phyloP scores from a whole-genome alignment of 257 asterid genomes.

The Jasminum sambac region DNA sequence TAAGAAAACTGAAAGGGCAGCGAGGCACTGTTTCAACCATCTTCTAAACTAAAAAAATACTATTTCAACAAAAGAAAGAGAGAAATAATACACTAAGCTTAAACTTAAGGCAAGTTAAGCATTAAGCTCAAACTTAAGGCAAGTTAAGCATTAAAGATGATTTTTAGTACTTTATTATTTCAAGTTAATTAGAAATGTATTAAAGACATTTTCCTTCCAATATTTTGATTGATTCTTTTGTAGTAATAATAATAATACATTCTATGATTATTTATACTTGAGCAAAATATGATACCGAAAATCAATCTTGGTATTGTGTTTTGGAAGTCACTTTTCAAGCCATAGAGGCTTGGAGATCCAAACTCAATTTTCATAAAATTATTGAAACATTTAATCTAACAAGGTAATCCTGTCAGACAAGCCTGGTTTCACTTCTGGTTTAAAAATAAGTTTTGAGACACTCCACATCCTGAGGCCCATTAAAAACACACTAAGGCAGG shows the following conservation, averaged over 20 bases:
- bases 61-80: background rate
- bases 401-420: background rate
- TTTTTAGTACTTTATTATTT: background rate
- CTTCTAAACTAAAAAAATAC: background rate
- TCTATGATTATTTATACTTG: too few relatives aligned
- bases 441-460: too few relatives aligned
- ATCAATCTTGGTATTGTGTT: background rate
- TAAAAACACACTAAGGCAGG: too few relatives aligned
- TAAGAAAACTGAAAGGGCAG: constrained; percentile 3
- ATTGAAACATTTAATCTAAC: constrained; percentile 1
- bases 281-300: background rate
- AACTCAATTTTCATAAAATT: background rate
- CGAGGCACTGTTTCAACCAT: background rate
- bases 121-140: background rate
- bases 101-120: background rate
- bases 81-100: background rate
- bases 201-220: background rate
- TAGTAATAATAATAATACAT: too few relatives aligned
- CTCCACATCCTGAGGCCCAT: too few relatives aligned
- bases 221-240: background rate
- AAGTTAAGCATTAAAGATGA: background rate
- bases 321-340: background rate
- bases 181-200: background rate
- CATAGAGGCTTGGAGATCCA: background rate
- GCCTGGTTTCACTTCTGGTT: background rate